Evolutionary conservation across 2,329 filamentous ascomycete genomes (phyloP), one percentile per base, ranked within the genome.

Genomic region (Conoideocrella luteorostrata): DNA sequence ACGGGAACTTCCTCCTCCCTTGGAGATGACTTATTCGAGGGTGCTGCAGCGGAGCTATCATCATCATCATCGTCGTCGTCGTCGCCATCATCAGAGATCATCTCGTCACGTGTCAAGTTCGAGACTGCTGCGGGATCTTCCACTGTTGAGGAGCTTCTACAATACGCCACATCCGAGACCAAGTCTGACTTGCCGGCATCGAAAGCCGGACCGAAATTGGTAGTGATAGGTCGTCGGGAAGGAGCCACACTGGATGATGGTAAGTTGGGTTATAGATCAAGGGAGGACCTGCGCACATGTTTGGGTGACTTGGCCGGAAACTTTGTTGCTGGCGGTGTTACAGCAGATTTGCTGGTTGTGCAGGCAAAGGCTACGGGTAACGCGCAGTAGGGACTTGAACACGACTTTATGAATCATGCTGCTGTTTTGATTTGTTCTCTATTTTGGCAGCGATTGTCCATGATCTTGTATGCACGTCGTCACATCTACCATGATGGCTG

Each of bases 351-450:
- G 41, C 44, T 59, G 39, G 55, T 59, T 18, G 55, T 59, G 12
- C 55, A 58, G 43, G 48, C 53, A 37, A 78, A 53, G 51, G 33
- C 23, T 17, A 2, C 12, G 2, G 24, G 20, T 6, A 26, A 44
- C n/a, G n/a, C n/a, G n/a, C n/a, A n/a, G n/a, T n/a, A n/a, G n/a
- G n/a, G n/a, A n/a, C n/a, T n/a, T n/a, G n/a, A n/a, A n/a, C n/a
- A n/a, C n/a, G n/a, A 11, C 18, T 15, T 18, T 24, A 39, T 9
- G 37, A 13, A 7, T 26, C 21, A 33, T 41, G 17, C 22, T 18
- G 22, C 22, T n/a, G n/a, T n/a, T n/a, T n/a, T n/a, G n/a, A n/a
- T n/a, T n/a, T n/a, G n/a, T n/a, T n/a, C n/a, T n/a, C n/a, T n/a
- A n/a, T n/a, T n/a, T n/a, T n/a, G n/a, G n/a, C n/a, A n/a, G n/a